These are phyloP conservation scores for Xerocomus potaroensis DNA, from an alignment of 768 basidiomycete genomes.

Conservation along the genomic window DNA sequence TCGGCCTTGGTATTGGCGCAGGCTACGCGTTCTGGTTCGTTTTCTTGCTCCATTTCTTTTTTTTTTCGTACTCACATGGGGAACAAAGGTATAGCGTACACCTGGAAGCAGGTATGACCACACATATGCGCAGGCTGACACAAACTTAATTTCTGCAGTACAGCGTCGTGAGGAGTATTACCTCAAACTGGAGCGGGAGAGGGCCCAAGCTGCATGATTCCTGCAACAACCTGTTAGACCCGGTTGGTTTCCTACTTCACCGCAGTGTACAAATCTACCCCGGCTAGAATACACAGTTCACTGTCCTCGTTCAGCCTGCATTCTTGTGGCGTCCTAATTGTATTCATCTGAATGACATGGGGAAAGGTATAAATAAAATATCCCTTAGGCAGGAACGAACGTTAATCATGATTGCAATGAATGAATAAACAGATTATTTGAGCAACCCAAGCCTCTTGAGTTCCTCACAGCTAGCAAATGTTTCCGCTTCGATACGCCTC, in stretches of 20 bases:
- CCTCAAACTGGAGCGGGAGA: slow-evolving; percentile 72
- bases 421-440: slow-evolving; percentile 28
- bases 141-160: slow-evolving; percentile 44
- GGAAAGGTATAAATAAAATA: slow-evolving; percentile 29
- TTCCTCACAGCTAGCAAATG: slow-evolving; percentile 73
- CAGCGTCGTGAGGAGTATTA: slow-evolving; percentile 83
- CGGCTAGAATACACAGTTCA: slow-evolving; percentile 11
- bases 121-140: slow-evolving; percentile 2
- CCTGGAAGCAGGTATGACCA: slow-evolving; percentile 62
- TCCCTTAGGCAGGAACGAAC: slow-evolving; percentile 12
- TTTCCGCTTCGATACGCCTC: slow-evolving; percentile 62
- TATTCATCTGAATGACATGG: neutral
- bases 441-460: slow-evolving; percentile 59
- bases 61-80: slow-evolving; percentile 23
- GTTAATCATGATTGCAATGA: slow-evolving; percentile 4
- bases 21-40: slow-evolving; percentile 86
- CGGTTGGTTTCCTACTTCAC: neutral
- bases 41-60: slow-evolving; percentile 4
- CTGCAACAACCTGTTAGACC: neutral
- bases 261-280: slow-evolving; percentile 8
- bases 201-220: slow-evolving; percentile 16
- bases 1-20: slow-evolving; percentile 71
- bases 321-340: slow-evolving; percentile 15
- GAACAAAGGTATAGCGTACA: slow-evolving; percentile 74
- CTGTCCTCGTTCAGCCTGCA: slow-evolving; percentile 5